Evolutionary conservation across 495 filamentous ascomycete species (phyloP).

Genomic region (Neurospora intermedia): DNA sequence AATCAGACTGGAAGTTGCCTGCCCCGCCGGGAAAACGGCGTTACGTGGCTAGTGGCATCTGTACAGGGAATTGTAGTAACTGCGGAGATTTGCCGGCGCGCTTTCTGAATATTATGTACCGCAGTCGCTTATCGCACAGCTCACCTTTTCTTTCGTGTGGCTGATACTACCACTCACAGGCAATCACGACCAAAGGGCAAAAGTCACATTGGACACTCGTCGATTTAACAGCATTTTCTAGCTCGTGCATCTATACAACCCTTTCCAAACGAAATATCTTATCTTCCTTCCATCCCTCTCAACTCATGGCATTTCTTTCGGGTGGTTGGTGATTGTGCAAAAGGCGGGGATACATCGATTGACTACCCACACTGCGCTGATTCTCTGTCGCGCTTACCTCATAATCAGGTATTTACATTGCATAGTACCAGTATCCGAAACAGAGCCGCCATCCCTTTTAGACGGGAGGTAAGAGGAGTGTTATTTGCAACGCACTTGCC

Average conservation of each 20-base stretch:
- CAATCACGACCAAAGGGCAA: not conserved
- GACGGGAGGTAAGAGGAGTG: too few relatives aligned
- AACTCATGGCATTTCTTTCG: not conserved
- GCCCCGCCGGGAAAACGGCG: not conserved
- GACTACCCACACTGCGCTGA: not conserved
- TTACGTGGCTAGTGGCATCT: not conserved
- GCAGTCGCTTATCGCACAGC: not conserved
- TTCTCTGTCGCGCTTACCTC: not conserved
- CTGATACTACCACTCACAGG: not conserved
- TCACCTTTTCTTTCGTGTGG: not conserved
- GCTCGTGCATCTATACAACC: not conserved
- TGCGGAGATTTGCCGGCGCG: not conserved
- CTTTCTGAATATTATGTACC: not conserved
- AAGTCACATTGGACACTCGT: not conserved
- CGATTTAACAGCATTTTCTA: not conserved
- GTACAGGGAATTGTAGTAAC: not conserved
- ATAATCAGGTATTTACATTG: too few relatives aligned
- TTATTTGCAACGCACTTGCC: too few relatives aligned
- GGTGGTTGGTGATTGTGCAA: not conserved
- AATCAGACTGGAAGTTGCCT: not conserved
- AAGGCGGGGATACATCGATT: not conserved
- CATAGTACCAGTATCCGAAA: too few relatives aligned
- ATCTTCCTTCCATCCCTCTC: not conserved
- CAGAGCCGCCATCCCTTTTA: too few relatives aligned
- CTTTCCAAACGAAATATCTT: not conserved